Evolutionary conservation across 2,329 filamentous ascomycete species (phyloP), one percentile per base, ranked within the genome.

Genomic region (Fonsecaea monophora): DNA sequence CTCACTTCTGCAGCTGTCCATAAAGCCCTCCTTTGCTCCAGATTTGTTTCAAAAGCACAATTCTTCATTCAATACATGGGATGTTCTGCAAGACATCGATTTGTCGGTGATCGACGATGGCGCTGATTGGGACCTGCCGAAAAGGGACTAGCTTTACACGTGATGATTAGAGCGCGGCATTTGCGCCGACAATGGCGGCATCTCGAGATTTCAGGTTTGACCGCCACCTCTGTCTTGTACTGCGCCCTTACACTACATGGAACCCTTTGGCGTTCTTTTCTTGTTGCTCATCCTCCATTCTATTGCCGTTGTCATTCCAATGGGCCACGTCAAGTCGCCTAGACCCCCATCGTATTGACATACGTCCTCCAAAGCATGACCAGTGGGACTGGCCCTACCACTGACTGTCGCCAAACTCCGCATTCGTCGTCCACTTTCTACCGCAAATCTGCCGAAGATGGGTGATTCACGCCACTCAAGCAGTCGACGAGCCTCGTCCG

Each of bases 401-500:
- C 18, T 25, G 10, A 21, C 45, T 10, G 45, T 25, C 18, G 25
- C 18, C 4, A 50, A 25, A 25, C 6, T 50, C 18, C 2, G 18
- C 18, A 12, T 25, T 50, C 45, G 45, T 12, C 45, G 45, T 3
- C 4, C 45, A 5, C 9, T 50, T 50, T 21, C 9, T 25, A 25
- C 45, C 9, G 15, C 45, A 25, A 12, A 50, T 25, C 45, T 50
- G 45, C 18, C 45, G 8, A 25, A 2, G 45, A 50, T 50, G 45
- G 45, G 45, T 21, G 15, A 34, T 40, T 42, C 40, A 8, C 57
- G 25, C 40, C 40, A 50, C 59, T 12, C 18, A 32, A 30, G 37
- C 34, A 25, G 34, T 54, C 59, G 59, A 30, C 42, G 59, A 8
- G 37, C 42, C 21, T 61, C 48, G 32, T 61, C 59, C 15, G 40